These are phyloP conservation scores for Rutstroemia sp. DNA, from an alignment of 2,329 filamentous ascomycete genomes.

Conservation along the genomic window DNA sequence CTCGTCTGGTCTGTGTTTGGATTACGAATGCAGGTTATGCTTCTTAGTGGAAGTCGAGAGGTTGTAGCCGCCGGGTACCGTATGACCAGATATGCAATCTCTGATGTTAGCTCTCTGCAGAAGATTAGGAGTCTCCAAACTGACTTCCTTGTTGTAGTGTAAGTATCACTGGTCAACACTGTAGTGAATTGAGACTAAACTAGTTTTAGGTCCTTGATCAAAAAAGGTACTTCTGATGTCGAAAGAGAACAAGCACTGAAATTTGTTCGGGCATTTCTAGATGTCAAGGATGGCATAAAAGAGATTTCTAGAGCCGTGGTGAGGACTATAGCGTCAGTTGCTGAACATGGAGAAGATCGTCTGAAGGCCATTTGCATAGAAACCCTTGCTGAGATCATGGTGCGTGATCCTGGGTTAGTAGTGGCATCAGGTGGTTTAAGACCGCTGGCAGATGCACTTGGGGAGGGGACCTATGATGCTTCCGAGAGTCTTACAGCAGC, in stretches of 20 bases:
- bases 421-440: slow-evolving; percentile 78
- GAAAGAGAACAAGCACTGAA: slow-evolving; percentile 96
- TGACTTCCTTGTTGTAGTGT: slow-evolving; percentile 81
- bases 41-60: slow-evolving; percentile 90
- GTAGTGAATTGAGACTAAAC: slow-evolving; percentile 14
- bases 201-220: slow-evolving; percentile 64
- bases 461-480: slow-evolving; percentile 85
- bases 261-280: slow-evolving; percentile 88
- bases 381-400: slow-evolving; percentile 84
- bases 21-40: slow-evolving; percentile 87
- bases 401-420: slow-evolving; percentile 75
- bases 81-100: slow-evolving; percentile 89
- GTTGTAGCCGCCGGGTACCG: slow-evolving; percentile 92
- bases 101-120: slow-evolving; percentile 79
- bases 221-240: slow-evolving; percentile 93
- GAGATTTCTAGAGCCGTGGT: slow-evolving; percentile 85
- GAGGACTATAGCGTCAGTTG: slow-evolving; percentile 82
- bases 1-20: slow-evolving; percentile 95
- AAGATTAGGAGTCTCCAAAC: slow-evolving; percentile 85
- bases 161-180: slow-evolving; percentile 20
- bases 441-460: slow-evolving; percentile 83
- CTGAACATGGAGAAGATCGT: slow-evolving; percentile 63
- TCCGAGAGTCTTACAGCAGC: slow-evolving; percentile 81
- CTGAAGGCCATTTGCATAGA: slow-evolving; percentile 86
- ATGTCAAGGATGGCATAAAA: slow-evolving; percentile 84